Conservation (phyloP, 2,329 filamentous ascomycete species). For the Malbranchea cinnamomea region DNA sequence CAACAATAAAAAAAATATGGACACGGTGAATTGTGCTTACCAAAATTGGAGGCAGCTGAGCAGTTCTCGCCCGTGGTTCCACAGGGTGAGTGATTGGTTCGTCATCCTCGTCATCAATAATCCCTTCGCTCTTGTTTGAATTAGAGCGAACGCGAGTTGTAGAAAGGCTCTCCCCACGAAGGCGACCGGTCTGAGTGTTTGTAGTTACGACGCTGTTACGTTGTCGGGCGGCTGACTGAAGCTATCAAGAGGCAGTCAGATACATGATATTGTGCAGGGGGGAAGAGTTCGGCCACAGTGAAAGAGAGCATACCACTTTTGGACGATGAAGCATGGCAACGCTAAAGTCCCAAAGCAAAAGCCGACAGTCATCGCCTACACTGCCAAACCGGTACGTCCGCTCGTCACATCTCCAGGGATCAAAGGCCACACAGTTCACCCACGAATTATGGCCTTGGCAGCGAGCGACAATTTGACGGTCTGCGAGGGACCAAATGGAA, state of each 20-base stretch:
- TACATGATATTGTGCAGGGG: too few species aligned
- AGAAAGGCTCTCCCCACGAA: slow-evolving; percentile 48
- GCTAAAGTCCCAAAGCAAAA: slow-evolving; percentile 94
- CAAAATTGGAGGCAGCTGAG: slow-evolving; percentile 81
- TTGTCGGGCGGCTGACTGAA: slow-evolving; percentile 24
- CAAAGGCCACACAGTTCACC: slow-evolving; percentile 87
- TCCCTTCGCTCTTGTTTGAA: slow-evolving; percentile 44
- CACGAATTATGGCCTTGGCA: slow-evolving; percentile 93
- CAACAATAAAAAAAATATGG: slow-evolving; percentile 2
- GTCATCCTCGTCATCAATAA: slow-evolving; percentile 36
- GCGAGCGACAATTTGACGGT: slow-evolving; percentile 70
- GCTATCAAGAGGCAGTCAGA: slow-evolving; percentile 10
- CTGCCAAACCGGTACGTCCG: slow-evolving; percentile 91
- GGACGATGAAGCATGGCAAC: slow-evolving; percentile 91
- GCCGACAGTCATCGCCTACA: slow-evolving; percentile 80
- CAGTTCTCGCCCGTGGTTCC: slow-evolving; percentile 67
- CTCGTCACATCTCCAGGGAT: slow-evolving; percentile 93
- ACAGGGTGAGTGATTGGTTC: slow-evolving; percentile 60
- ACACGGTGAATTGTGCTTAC: slow-evolving; percentile 33
- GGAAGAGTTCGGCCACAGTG: too few species aligned
- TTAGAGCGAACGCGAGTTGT: slow-evolving; percentile 52
- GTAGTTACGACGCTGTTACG: slow-evolving; percentile 20
- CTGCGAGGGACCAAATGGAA: slow-evolving; percentile 83
- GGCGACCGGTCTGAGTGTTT: slow-evolving; percentile 32
- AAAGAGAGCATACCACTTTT: slow-evolving; percentile 45